Base-by-base conservation (phyloP, 2,329 filamentous ascomycete species). In the Ilyonectria mors-panacis region DNA sequence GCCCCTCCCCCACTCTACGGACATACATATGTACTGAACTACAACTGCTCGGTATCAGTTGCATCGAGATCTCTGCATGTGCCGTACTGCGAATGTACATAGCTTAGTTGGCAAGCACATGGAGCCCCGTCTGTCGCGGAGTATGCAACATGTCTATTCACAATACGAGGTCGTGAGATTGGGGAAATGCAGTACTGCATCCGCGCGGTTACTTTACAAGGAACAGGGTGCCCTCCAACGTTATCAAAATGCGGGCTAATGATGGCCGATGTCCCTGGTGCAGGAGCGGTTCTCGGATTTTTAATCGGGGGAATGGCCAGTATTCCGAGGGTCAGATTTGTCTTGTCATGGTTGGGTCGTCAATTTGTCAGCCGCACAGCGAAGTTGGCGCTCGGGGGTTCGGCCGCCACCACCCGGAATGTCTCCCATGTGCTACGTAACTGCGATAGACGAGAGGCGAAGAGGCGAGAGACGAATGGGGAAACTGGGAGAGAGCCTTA, bases 351-450 rank as follows among this genome's bases (percentile, higher is more conserved):
- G 44, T 35, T 53, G n/a, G 50, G 50, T 15, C 12, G 19, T 8
- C 28, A 33, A 53, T 53, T 53, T 53, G 50, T 53, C 50, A 53
- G 50, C 50, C 17, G 30, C n/a, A 53, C 5, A 15, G 6, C n/a
- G 28, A 53, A 45, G 44, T 17, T 39, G 6, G n/a, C 26, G 50
- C 17, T 35, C 50, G 28, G 30, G 47, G 30, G 50, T 53, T 53
- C 50, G 30, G 50, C 30, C 48, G 48, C 28, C 28, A 33, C 28
- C 26, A 33, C 28, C 48, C 48, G 17, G 23, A 30, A 3, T 30
- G 7, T 26, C n/a, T 21, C 23, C 10, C 30, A n/a, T 15, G n/a
- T 21, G 35, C 10, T n/a, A n/a, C 8, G n/a, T 19, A 19, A 30
- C n/a, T 33, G 50, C 50, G 50, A 35, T 12, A 51, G 48, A 33